Percentiles rank a stretch among this genome's conserved stretches.
phyloP scores from a whole-genome alignment of 768 basidiomycete species.

The Russula olivacea region DNA sequence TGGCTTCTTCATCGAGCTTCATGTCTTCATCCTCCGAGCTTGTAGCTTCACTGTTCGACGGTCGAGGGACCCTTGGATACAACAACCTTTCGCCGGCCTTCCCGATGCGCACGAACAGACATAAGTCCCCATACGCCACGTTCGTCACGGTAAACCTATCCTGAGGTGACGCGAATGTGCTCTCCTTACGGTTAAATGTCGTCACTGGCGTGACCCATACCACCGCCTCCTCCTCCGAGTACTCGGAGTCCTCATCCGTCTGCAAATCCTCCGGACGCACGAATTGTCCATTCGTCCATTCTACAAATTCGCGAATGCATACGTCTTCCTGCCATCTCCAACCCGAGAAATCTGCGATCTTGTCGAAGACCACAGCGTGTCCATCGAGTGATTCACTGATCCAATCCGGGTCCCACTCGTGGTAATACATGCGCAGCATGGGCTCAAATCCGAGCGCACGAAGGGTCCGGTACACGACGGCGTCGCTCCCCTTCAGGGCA shows the following conservation, averaged over 20 bases:
- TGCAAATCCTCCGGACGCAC: no score
- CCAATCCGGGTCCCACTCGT: no score
- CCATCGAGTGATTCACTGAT: no score
- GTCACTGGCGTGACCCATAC: neutral
- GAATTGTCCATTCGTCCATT: no score
- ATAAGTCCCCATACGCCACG: constrained; percentile 3
- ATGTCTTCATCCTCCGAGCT: no score
- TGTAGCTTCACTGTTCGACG: neutral
- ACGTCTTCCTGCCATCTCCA: no score
- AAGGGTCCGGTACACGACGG: neutral
- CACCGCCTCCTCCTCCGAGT: neutral
- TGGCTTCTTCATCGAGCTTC: no score
- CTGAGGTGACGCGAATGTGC: neutral
- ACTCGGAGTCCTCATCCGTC: no score
- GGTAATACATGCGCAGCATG: neutral
- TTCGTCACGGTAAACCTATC: neutral
- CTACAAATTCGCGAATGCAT: no score
- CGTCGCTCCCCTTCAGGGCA: constrained; percentile 14
- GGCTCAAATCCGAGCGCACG: constrained; percentile 1
- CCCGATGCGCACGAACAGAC: constrained; percentile 12
- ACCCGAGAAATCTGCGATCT: no score
- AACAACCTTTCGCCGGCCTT: constrained; percentile 4
- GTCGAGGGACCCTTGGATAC: neutral
- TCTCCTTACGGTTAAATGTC: neutral
- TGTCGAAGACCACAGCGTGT: no score